A percentile compares a stretch with the other conserved stretches of the same genome.
phyloP scores from a whole-genome alignment of 768 basidiomycete genomes.

The Leccinum variicolor region DNA sequence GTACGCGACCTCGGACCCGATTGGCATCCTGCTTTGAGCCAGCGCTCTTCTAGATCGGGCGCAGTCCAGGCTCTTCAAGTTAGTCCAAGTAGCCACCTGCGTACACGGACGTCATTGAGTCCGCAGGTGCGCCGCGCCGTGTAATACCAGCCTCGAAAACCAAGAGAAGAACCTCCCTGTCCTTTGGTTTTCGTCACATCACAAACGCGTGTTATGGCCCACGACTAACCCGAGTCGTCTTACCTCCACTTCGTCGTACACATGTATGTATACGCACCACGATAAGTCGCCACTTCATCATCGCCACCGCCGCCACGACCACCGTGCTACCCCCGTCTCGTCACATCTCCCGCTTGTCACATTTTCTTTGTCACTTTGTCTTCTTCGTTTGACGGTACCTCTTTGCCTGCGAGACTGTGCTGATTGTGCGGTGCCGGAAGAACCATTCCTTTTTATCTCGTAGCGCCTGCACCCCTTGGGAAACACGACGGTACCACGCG shows the following conservation, averaged over 20 bases:
- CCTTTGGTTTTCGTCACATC: neutral
- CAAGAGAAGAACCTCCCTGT: neutral
- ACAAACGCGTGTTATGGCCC: neutral
- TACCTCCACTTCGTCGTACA: neutral
- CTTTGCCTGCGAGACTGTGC: neutral
- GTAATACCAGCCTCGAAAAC: neutral
- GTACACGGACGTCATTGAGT: neutral
- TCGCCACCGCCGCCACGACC: neutral
- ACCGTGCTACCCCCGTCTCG: constrained; percentile 2
- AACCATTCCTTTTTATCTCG: neutral
- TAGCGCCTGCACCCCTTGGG: neutral
- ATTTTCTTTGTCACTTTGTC: neutral
- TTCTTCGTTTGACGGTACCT: neutral
- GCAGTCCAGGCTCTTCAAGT: neutral
- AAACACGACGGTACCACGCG: neutral
- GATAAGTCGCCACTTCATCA: neutral
- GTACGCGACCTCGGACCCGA: neutral
- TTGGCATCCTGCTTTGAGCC: neutral
- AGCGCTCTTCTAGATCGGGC: neutral
- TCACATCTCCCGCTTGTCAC: neutral
- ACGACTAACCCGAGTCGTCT: neutral
- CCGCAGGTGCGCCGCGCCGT: neutral
- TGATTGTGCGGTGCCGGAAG: constrained; percentile 5
- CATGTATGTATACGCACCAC: neutral
- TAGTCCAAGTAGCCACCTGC: neutral